These are phyloP conservation scores for Pugionium cornutum DNA, from an alignment of 345 rosid species.

Conservation along the genomic window DNA sequence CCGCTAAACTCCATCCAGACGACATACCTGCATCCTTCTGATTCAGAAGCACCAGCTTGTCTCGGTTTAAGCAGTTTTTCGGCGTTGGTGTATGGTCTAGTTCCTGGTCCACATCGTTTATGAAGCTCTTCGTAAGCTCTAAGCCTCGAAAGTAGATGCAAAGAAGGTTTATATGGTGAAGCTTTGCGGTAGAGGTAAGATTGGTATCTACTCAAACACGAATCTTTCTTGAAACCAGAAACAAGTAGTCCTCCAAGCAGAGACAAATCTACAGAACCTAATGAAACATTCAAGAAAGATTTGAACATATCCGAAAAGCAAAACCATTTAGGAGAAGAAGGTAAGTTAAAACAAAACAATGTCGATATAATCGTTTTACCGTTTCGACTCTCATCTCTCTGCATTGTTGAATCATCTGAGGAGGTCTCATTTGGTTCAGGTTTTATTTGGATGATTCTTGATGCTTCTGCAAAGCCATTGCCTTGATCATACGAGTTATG, in stretches of 20 bases:
- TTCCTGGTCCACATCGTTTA: conserved; percentile 58
- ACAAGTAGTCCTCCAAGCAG: conserved; percentile 61
- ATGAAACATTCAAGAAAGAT: conserved; percentile 9
- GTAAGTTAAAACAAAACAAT: background rate
- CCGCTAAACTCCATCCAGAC: conserved; percentile 73
- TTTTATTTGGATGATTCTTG: conserved; percentile 43
- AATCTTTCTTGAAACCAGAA: conserved; percentile 49
- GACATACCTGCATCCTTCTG: conserved; percentile 59
- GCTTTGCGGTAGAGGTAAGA: conserved; percentile 51
- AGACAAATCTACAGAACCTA: conserved; percentile 38
- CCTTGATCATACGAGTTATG: conserved; percentile 43
- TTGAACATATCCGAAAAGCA: background rate
- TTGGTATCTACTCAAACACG: conserved; percentile 60
- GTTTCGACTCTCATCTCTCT: conserved; percentile 22
- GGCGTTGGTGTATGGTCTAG: conserved; percentile 42
- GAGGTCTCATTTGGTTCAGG: conserved; percentile 37
- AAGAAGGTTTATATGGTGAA: conserved; percentile 55
- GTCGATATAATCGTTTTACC: conserved; percentile 11
- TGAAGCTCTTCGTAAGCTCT: conserved; percentile 64
- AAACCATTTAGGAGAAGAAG: background rate
- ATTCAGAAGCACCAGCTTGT: conserved; percentile 8
- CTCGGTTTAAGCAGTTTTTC: conserved; percentile 44
- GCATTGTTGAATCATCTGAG: conserved; percentile 21
- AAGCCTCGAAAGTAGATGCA: conserved; percentile 60
- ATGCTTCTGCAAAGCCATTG: conserved; percentile 49